Percentiles rank a stretch among this genome's conserved stretches.
Conservation (phyloP, 768 basidiomycete genomes). For the Tylopilus intermedius region DNA sequence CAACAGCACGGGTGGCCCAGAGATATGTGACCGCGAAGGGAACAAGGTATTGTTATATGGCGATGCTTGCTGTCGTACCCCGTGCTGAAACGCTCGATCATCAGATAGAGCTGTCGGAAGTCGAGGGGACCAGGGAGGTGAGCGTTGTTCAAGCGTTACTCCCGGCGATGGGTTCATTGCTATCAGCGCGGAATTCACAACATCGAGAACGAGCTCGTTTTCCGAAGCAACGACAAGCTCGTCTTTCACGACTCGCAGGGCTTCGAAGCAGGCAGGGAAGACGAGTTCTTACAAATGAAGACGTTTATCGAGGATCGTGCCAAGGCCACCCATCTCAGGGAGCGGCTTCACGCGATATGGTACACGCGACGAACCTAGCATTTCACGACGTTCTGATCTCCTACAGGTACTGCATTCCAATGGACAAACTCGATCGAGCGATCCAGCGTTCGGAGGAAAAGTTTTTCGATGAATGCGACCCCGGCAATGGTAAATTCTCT, state of each 20-base stretch:
- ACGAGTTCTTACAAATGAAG: slow-evolving; percentile 2
- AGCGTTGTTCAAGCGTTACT: not conserved
- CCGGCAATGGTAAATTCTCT: not conserved
- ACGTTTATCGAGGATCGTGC: slow-evolving; percentile 2
- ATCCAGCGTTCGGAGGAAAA: not conserved
- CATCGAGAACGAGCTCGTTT: not conserved
- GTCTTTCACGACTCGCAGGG: slow-evolving; percentile 5
- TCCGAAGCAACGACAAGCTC: not conserved
- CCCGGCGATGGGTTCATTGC: not conserved
- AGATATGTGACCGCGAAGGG: too few relatives aligned
- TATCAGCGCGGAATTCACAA: not conserved
- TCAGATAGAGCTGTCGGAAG: not conserved
- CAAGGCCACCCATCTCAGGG: not conserved
- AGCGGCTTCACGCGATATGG: slow-evolving; percentile 8
- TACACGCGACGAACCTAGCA: not conserved
- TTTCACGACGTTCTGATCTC: not conserved
- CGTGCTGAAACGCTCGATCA: not conserved
- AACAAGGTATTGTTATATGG: too few relatives aligned
- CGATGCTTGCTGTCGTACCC: too few relatives aligned
- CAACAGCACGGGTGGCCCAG: too few relatives aligned
- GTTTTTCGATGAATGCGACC: slow-evolving; percentile 3
- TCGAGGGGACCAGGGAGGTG: slow-evolving; percentile 1
- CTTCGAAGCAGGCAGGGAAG: slow-evolving; percentile 7
- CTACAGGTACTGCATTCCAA: slow-evolving; percentile 2
- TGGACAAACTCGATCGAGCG: slow-evolving; percentile 3